Evolutionary conservation across 768 basidiomycete genomes (phyloP).

Genomic region (Tricholoma bakamatsutake): DNA sequence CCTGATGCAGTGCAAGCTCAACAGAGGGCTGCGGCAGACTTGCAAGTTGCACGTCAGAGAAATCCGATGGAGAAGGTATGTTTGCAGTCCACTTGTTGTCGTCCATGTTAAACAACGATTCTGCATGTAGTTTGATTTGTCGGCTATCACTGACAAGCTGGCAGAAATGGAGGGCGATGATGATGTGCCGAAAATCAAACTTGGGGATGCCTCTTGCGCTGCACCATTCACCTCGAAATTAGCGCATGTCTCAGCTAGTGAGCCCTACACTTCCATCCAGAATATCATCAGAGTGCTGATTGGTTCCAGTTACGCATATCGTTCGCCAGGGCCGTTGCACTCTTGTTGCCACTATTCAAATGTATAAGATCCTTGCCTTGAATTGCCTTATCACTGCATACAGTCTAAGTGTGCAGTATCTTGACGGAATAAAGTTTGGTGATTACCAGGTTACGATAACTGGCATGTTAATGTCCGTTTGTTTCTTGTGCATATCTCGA

Average conservation of each 20-base stretch:
- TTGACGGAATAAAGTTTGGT: conserved; percentile 98
- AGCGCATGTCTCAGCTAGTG: conserved; percentile 94
- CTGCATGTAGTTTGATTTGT: conserved; percentile 23
- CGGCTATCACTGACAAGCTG: conserved; percentile 74
- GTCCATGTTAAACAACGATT: conserved; percentile 1
- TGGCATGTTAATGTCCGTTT: conserved; percentile 96
- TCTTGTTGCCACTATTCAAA: conserved; percentile 96
- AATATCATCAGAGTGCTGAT: neutral
- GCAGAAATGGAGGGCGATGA: conserved; percentile 93
- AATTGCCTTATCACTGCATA: conserved; percentile 99
- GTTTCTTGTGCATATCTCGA: conserved; percentile 96
- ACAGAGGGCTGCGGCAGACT: conserved; percentile 65
- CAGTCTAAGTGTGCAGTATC: conserved; percentile 93
- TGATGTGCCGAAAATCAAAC: conserved; percentile 96
- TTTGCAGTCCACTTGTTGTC: conserved; percentile 13
- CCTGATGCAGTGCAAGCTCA: conserved; percentile 92
- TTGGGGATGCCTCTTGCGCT: conserved; percentile 98
- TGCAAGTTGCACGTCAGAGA: conserved; percentile 58
- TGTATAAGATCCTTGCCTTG: conserved; percentile 98
- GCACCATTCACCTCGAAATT: conserved; percentile 98
- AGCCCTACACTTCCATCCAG: conserved; percentile 24
- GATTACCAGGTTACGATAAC: conserved; percentile 98
- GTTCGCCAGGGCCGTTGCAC: conserved; percentile 99
- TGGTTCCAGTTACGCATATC: conserved; percentile 81
- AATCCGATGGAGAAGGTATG: conserved; percentile 89